Evolutionary conservation across 164 flowering plant genomes (phyloP).

Genomic region (Chimonanthus salicifolius): DNA sequence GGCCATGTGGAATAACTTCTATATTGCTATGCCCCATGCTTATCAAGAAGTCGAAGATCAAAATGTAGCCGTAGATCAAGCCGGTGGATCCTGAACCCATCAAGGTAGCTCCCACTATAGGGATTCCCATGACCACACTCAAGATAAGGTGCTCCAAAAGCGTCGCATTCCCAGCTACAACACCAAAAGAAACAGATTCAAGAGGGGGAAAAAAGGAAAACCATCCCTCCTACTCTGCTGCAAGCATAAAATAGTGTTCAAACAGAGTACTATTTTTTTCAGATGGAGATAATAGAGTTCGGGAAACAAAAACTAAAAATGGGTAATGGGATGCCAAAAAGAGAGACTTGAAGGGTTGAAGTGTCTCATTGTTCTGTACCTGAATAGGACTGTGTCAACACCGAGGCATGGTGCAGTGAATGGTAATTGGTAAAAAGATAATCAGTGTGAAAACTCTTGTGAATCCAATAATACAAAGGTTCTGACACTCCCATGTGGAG

Average conservation of each 20-base stretch:
- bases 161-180: slow-evolving; percentile 73
- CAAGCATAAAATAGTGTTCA: too few species aligned
- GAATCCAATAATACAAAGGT: slow-evolving; percentile 68
- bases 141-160: slow-evolving; percentile 64
- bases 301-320: too few species aligned
- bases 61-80: slow-evolving; percentile 45
- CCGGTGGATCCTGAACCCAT: slow-evolving; percentile 55
- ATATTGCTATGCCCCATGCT: slow-evolving; percentile 72
- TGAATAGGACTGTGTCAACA: slow-evolving; percentile 53
- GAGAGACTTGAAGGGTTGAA: too few species aligned
- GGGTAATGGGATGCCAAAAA: too few species aligned
- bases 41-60: slow-evolving; percentile 70
- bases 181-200: neutral
- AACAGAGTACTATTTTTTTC: too few species aligned
- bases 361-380: slow-evolving; percentile 30
- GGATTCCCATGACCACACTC: slow-evolving; percentile 41
- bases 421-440: slow-evolving; percentile 54
- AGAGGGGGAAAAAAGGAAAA: neutral
- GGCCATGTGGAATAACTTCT: slow-evolving; percentile 50
- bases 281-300: too few species aligned
- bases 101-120: slow-evolving; percentile 45
- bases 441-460: slow-evolving; percentile 42
- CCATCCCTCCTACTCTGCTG: neutral
- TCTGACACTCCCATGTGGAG: slow-evolving; percentile 73
- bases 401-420: slow-evolving; percentile 68